Evolutionary conservation across 139 green algal species (phyloP).

Genomic region (Coccomyxa sp.): DNA sequence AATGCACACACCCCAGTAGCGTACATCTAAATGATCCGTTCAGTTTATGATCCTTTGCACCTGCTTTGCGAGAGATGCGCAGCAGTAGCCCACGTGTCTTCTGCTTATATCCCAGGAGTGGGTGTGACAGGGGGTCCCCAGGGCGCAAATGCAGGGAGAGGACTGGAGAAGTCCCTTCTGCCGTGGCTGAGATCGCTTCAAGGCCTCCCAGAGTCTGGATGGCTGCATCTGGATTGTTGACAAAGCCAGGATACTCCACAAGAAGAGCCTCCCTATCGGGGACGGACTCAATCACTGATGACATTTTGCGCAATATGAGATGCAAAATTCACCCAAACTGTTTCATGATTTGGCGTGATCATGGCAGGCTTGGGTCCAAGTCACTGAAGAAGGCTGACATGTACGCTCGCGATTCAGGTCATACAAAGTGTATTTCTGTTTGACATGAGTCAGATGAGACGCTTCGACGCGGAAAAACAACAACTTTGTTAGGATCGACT

Average conservation of each 20-base stretch:
- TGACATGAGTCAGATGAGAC: too few relatives aligned
- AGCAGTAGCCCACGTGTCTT: not conserved
- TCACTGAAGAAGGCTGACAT: too few relatives aligned
- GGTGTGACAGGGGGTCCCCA: not conserved
- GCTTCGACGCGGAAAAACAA: too few relatives aligned
- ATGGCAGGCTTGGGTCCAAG: too few relatives aligned
- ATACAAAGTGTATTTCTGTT: too few relatives aligned
- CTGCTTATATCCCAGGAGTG: not conserved
- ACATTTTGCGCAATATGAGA: too few relatives aligned
- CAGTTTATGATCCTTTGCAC: not conserved
- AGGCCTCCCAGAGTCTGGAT: conserved; percentile 5
- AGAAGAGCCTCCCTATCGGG: not conserved
- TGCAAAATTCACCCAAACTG: too few relatives aligned
- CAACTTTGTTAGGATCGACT: too few relatives aligned
- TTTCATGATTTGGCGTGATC: too few relatives aligned
- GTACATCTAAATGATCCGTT: not conserved
- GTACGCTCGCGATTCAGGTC: too few relatives aligned
- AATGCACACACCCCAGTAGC: not conserved
- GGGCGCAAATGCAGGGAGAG: not conserved
- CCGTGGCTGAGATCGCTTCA: not conserved
- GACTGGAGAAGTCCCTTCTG: not conserved
- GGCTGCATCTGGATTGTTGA: not conserved
- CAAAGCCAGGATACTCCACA: conserved; percentile 3
- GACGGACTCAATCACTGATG: not conserved
- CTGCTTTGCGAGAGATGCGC: not conserved